Evolutionary conservation across 331 rosid species (phyloP).

Genomic region (Quercus lobata): DNA sequence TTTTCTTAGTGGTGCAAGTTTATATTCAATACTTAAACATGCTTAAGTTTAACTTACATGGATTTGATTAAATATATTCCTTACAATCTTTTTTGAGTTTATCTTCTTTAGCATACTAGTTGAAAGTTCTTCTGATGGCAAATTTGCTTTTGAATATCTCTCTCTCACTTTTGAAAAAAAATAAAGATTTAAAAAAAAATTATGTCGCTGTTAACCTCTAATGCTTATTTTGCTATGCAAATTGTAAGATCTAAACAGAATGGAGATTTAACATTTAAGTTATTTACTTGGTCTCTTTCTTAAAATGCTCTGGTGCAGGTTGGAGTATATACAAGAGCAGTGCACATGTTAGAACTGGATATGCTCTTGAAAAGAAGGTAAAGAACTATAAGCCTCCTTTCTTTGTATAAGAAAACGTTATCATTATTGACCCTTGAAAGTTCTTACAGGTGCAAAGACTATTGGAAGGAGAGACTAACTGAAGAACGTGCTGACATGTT

Average conservation of each 20-base stretch:
- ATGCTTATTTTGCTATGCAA: no score
- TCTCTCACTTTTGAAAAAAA: no score
- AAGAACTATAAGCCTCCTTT: background rate
- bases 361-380: conserved; percentile 78
- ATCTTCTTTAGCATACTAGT: background rate
- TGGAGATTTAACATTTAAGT: background rate
- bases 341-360: conserved; percentile 70
- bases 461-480: conserved; percentile 66
- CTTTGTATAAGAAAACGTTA: background rate
- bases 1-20: background rate
- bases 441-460: conserved; percentile 50
- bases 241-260: background rate
- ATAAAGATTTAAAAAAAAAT: no score
- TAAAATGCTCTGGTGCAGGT: conserved; percentile 39
- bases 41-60: background rate
- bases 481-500: conserved; percentile 35
- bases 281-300: background rate
- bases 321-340: conserved; percentile 58
- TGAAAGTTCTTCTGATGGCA: background rate
- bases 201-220: background rate
- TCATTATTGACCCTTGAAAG: conserved; percentile 11
- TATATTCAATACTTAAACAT: background rate
- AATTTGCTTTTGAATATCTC: no score
- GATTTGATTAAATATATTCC: background rate
- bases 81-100: background rate